phyloP scores from a whole-genome alignment of 805 yeast species.

The Candida krabiensis region DNA sequence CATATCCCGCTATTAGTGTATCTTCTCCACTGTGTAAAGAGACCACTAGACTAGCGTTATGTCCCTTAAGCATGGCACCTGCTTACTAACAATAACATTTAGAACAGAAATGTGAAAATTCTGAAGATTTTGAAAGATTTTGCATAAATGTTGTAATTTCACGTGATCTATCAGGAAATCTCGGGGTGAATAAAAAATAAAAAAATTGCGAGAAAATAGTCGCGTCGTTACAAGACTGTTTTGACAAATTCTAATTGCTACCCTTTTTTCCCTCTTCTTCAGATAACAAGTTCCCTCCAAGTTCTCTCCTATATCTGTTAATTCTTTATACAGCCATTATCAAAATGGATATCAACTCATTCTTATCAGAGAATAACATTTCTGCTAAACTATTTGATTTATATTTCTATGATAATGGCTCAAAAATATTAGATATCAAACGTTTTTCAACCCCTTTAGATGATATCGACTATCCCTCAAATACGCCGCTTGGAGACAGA shows the following conservation, averaged over 20 bases:
- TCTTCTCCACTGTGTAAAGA: not conserved
- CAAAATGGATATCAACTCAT: slow-evolving; percentile 16
- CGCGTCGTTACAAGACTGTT: slow-evolving; percentile 1
- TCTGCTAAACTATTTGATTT: slow-evolving; percentile 6
- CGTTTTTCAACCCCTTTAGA: not conserved
- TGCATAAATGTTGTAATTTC: slow-evolving; percentile 12
- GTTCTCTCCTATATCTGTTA: not conserved
- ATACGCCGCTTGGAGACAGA: slow-evolving; percentile 5
- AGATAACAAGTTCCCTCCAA: not conserved
- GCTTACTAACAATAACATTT: too few relatives aligned
- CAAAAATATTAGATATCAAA: not conserved
- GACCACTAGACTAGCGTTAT: not conserved
- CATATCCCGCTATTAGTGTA: too few relatives aligned
- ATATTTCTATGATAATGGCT: slow-evolving; percentile 4
- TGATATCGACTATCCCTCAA: not conserved
- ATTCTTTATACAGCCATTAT: too few relatives aligned
- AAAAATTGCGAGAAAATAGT: not conserved
- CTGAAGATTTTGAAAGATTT: not conserved
- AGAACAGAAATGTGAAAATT: not conserved
- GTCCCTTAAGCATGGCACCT: too few relatives aligned
- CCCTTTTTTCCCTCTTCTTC: not conserved
- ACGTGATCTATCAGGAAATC: too few relatives aligned
- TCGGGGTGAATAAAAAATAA: too few relatives aligned
- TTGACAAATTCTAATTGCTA: too few relatives aligned
- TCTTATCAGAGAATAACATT: slow-evolving; percentile 7